A percentile compares a stretch with the other conserved stretches of the same genome.
Evolutionary conservation across 805 yeast genomes (phyloP).

Genomic region (Cyberlindnera bimundalis): DNA sequence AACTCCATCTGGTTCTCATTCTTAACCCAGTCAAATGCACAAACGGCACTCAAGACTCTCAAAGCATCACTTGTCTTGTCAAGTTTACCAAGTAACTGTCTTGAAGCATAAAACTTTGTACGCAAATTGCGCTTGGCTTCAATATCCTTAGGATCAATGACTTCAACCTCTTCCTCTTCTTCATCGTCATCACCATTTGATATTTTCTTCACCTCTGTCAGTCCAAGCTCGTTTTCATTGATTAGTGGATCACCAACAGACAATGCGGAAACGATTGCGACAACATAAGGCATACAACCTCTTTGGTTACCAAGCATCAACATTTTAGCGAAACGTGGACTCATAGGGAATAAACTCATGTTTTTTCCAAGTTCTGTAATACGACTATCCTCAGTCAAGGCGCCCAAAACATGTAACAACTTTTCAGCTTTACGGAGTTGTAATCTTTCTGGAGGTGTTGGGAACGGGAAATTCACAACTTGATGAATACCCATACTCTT

Average conservation of each 20-base stretch:
- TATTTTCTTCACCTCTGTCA: slow-evolving; percentile 27
- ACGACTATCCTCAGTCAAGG: slow-evolving; percentile 49
- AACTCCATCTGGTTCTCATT: slow-evolving; percentile 43
- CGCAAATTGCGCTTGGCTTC: slow-evolving; percentile 40
- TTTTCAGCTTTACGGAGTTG: slow-evolving; percentile 64
- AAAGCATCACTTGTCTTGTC: slow-evolving; percentile 77
- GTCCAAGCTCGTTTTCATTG: slow-evolving; percentile 69
- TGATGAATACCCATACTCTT: slow-evolving; percentile 95
- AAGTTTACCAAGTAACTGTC: slow-evolving; percentile 57
- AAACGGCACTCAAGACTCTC: slow-evolving; percentile 71
- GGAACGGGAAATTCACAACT: slow-evolving; percentile 90
- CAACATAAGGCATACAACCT: slow-evolving; percentile 80
- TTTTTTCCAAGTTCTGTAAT: slow-evolving; percentile 78
- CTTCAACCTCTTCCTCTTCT: slow-evolving; percentile 28
- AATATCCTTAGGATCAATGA: slow-evolving; percentile 35
- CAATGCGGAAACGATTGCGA: slow-evolving; percentile 86
- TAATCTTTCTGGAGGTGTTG: slow-evolving; percentile 78
- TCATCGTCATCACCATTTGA: slow-evolving; percentile 29
- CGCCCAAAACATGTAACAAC: slow-evolving; percentile 71
- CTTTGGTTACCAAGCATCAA: slow-evolving; percentile 83
- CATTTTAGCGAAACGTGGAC: slow-evolving; percentile 92
- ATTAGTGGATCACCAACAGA: slow-evolving; percentile 93
- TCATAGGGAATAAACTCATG: slow-evolving; percentile 89
- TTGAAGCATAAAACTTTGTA: slow-evolving; percentile 53
- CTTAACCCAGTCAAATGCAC: slow-evolving; percentile 82